Base-by-base conservation (phyloP, 495 filamentous ascomycete species). In the Aspergillus homomorphus region DNA sequence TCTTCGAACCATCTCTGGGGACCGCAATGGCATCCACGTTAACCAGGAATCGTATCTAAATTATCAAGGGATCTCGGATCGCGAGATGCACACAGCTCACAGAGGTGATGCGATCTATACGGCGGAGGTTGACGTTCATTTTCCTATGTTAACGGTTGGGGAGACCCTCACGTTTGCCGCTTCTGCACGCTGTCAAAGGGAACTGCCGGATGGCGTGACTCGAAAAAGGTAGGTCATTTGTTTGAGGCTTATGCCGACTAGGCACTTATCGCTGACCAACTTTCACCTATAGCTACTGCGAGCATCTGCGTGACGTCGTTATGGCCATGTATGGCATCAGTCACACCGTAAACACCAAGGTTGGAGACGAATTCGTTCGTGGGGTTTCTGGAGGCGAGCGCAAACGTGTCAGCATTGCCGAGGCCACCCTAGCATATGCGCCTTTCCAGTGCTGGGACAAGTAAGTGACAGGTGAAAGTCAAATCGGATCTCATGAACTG, bases 371-470 rank as follows among this genome's bases (percentile, higher is more conserved):
- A 1, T 87, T 84, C 62, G 77, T 90, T 24, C 87, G 89, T 21
- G 89, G 89, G 57, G 81, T 92, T n/a, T 88, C 84, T n/a, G 89
- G 89, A 24, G 89, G 89, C 26, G 89, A 92, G 68, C 82, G 89
- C 54, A 53, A 53, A 26, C 57, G 57, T 0, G 51, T 59, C 26
- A 54, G 23, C 3, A 46, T 59, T 24, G 42, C 57, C 10, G 57
- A 59, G 24, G 57, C 57, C 0, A 19, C 18, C 1, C 23, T 48
- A 24, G 41, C 15, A 41, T 42, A 48, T 18, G 21, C 57, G 15
- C 82, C 82, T 45, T 72, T 92, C 16, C 77, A 82, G 45, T 88
- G 82, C 14, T 91, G 88, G 87, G 89, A 92, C 66, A 92, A 93
- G n/a, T n/a, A n/a, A n/a, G n/a, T n/a, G n/a, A n/a, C n/a, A n/a